Evolutionary conservation across 306 rosid species (phyloP).

Genomic region (Hippophae gyantsensis): DNA sequence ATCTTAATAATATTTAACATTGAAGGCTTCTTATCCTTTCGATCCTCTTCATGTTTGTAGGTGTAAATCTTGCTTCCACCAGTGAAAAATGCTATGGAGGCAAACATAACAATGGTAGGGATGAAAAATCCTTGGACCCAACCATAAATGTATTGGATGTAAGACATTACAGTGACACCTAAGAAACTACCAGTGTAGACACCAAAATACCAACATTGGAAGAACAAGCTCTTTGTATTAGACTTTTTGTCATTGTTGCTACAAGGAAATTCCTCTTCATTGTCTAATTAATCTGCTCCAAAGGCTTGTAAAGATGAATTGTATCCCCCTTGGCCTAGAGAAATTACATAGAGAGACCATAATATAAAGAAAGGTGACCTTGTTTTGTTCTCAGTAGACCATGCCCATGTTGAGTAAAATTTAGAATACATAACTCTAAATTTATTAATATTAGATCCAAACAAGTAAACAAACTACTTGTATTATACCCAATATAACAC

Average conservation of each 20-base stretch:
- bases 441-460: too few relatives aligned
- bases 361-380: constrained; percentile 53
- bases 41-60: constrained; percentile 30
- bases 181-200: constrained; percentile 70
- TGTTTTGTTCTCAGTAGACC: constrained; percentile 41
- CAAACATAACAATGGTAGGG: constrained; percentile 60
- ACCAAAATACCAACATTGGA: constrained; percentile 89
- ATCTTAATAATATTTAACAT: constrained; percentile 24
- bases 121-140: constrained; percentile 86
- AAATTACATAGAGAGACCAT: constrained; percentile 63
- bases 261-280: constrained; percentile 57
- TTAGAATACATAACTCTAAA: too few relatives aligned
- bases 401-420: too few relatives aligned
- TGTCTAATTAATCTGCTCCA: constrained; percentile 78
- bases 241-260: constrained; percentile 39
- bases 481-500: too few relatives aligned
- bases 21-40: constrained; percentile 16
- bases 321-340: constrained; percentile 89
- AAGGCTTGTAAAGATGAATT: constrained; percentile 86
- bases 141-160: constrained; percentile 81
- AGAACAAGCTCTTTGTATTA: constrained; percentile 46
- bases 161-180: constrained; percentile 86
- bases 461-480: too few relatives aligned
- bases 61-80: constrained; percentile 58
- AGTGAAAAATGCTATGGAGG: constrained; percentile 45